These are phyloP conservation scores for Marchantia paleacea DNA, from an alignment of 225 moss, liverwort and hornwort genomes.

Conservation along the genomic window DNA sequence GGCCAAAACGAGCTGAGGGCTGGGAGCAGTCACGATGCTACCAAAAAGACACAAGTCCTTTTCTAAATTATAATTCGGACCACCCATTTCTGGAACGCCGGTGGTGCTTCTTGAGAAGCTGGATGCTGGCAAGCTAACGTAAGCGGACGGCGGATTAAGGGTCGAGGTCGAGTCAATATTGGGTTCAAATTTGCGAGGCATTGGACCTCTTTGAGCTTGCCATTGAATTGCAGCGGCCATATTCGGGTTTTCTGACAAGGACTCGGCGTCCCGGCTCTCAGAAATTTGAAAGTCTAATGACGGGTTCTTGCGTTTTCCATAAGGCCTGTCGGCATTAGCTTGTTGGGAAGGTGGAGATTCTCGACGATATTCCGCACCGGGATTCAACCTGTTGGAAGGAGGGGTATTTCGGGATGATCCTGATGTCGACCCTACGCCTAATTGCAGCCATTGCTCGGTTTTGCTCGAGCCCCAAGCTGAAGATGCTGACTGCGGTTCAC, in stretches of 20 bases:
- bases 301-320: slow-evolving; percentile 24
- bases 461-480: slow-evolving; percentile 25
- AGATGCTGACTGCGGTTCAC: slow-evolving; percentile 20
- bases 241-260: not conserved
- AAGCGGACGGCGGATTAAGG: not conserved
- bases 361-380: slow-evolving; percentile 2
- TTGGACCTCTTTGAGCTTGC: slow-evolving; percentile 16
- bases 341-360: slow-evolving; percentile 16
- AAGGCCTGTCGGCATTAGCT: slow-evolving; percentile 7
- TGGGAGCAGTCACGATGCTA: slow-evolving; percentile 7
- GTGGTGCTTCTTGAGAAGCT: slow-evolving; percentile 15
- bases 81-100: not conserved
- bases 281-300: slow-evolving; percentile 21
- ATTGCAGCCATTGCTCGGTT: slow-evolving; percentile 37
- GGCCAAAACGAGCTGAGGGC: slow-evolving; percentile 26
- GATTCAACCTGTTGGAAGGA: not conserved
- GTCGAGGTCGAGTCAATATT: slow-evolving; percentile 12
- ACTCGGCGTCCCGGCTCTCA: slow-evolving; percentile 11
- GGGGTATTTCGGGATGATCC: slow-evolving; percentile 19
- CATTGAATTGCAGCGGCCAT: slow-evolving; percentile 12
- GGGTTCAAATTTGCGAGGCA: slow-evolving; percentile 11
- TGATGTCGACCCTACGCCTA: slow-evolving; percentile 31
- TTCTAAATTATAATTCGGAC: slow-evolving; percentile 18
- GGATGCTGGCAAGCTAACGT: slow-evolving; percentile 14
- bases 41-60: slow-evolving; percentile 32